Conservation (phyloP, 768 basidiomycete genomes). For the Boletus rubroflammeus region DNA sequence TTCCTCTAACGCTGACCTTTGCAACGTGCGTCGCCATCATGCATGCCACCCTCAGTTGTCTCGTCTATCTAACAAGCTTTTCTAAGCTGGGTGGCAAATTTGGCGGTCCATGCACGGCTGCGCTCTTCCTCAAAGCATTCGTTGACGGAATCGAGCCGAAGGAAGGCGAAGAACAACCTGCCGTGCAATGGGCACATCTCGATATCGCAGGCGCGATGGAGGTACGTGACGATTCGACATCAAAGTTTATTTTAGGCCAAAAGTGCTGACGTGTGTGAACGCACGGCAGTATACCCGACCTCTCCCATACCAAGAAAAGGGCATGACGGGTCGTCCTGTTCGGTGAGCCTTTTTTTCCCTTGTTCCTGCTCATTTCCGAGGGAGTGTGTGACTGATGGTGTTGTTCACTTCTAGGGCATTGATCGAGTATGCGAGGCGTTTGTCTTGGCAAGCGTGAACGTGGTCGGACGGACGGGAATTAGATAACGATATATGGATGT, state of each 20-base stretch:
- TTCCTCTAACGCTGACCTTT: conserved; percentile 75
- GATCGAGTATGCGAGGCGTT: conserved; percentile 32
- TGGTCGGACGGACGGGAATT: background rate
- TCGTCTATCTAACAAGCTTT: conserved; percentile 1
- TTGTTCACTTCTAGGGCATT: conserved; percentile 22
- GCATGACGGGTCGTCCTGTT: conserved; percentile 79
- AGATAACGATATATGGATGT: conserved; percentile 2
- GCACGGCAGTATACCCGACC: conserved; percentile 44
- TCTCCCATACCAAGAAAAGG: conserved; percentile 62
- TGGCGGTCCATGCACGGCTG: conserved; percentile 76
- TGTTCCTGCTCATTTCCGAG: background rate
- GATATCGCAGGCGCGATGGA: conserved; percentile 84
- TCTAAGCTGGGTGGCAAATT: conserved; percentile 65
- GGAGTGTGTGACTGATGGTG: background rate
- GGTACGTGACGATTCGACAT: conserved; percentile 34
- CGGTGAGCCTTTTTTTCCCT: conserved; percentile 46
- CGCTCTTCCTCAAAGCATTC: conserved; percentile 82
- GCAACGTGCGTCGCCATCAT: conserved; percentile 41
- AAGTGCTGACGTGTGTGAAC: background rate
- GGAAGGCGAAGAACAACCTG: conserved; percentile 48
- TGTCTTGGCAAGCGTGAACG: conserved; percentile 19
- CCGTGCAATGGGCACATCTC: conserved; percentile 80
- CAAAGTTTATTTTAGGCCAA: background rate
- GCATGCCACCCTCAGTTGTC: background rate
- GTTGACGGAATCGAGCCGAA: conserved; percentile 69